Conservation (phyloP, 2,329 filamentous ascomycete genomes). For the Aspergillus flavus region DNA sequence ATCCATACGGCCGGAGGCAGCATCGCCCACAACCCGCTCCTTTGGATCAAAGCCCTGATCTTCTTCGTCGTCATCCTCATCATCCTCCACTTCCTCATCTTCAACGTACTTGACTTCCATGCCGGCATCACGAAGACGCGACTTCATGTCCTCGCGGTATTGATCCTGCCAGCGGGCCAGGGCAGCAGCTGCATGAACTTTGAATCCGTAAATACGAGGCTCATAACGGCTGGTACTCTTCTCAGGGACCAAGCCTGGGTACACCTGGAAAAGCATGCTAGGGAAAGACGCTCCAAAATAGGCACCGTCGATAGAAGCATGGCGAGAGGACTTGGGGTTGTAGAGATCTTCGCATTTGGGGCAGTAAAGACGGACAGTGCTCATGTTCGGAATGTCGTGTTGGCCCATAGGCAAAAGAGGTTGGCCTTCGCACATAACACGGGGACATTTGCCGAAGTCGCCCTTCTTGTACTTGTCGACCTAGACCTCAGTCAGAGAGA, state of each 20-base stretch:
- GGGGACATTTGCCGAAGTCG: slow-evolving; percentile 97
- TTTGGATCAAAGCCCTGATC: slow-evolving; percentile 21
- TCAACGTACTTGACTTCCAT: slow-evolving; percentile 78
- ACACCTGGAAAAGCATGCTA: slow-evolving; percentile 99
- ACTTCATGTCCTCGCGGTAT: slow-evolving; percentile 79
- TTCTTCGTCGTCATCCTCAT: slow-evolving; percentile 45
- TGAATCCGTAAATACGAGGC: slow-evolving; percentile 91
- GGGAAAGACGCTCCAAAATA: slow-evolving; percentile 99
- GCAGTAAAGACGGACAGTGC: slow-evolving; percentile 96
- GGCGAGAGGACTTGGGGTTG: slow-evolving; percentile 96
- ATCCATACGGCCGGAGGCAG: slow-evolving; percentile 41
- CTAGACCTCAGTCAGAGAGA: slow-evolving; percentile 50
- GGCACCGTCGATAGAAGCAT: slow-evolving; percentile 92
- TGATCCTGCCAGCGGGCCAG: slow-evolving; percentile 88
- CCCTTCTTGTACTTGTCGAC: slow-evolving; percentile 98
- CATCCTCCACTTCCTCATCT: slow-evolving; percentile 62
- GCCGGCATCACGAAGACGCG: slow-evolving; percentile 66
- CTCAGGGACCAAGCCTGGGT: slow-evolving; percentile 81
- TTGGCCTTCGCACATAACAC: slow-evolving; percentile 91
- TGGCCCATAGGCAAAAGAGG: slow-evolving; percentile 93
- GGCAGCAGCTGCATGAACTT: slow-evolving; percentile 85
- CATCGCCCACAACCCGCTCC: slow-evolving; percentile 30
- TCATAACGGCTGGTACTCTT: slow-evolving; percentile 87
- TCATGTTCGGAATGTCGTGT: slow-evolving; percentile 82
- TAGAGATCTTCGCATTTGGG: slow-evolving; percentile 97